Base-by-base conservation (phyloP, 225 moss, liverwort and hornwort species). In the Thuidium tamariscinum region DNA sequence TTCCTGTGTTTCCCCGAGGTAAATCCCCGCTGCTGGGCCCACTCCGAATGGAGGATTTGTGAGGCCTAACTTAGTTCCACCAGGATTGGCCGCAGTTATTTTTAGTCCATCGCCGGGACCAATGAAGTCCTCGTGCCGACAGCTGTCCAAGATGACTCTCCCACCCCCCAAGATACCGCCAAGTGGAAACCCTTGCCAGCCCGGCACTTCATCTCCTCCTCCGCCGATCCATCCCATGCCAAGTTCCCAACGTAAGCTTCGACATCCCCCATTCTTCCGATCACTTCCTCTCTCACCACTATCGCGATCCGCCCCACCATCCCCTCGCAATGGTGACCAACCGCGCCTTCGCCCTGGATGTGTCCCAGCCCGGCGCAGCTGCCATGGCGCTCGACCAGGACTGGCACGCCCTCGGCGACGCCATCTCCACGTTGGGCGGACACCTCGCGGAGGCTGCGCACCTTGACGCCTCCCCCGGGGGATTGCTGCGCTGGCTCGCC, bases 351-450 rank as follows among this genome's bases (percentile, higher is more conserved):
- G 90, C 89, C 2, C 11, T 93, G 0, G 92, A 92, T 75, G 74
- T 93, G 79, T 90, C 91, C 79, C 89, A 90, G 82, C 89, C 90
- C 11, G 91, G 89, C 34, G 89, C 86, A 9, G 87, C 86, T 17
- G 87, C 91, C 69, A 79, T 85, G 87, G 81, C 90, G 61, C 84
- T 93, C 51, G 86, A 87, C 44, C 90, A 90, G 84, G 93, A 93
- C 88, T 91, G 90, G 90, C 83, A 90, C 6, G 91, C 90, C 3
- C 44, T 93, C 37, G 88, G 93, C 51, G 86, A 73, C 36, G 93
- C 90, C 20, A 42, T 92, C 69, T 5, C 44, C 74, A 84, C 48
- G 79, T 37, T 93, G 83, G 86, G 86, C 37, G 79, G 74, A 42
- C 93, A 93, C 82, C 63, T 87, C 48, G 89, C 74, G 21, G 74